Conservation (phyloP, 2,329 filamentous ascomycete genomes). For the Alternaria arborescens region DNA sequence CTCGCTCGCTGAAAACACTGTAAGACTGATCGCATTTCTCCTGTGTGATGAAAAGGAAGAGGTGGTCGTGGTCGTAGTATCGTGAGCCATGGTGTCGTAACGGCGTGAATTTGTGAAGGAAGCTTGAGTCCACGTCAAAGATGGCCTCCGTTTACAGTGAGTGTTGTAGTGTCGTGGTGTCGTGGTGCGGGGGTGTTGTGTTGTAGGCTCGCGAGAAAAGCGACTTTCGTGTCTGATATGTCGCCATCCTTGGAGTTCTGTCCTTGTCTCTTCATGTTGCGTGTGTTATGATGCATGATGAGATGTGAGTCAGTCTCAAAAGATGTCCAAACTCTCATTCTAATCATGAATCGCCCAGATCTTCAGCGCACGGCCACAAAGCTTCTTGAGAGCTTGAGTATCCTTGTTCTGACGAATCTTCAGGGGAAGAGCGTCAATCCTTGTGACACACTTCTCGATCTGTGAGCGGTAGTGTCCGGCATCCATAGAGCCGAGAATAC, state of each 20-base stretch:
- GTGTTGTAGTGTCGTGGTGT: not conserved
- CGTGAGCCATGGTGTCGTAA: not conserved
- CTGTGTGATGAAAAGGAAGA: not conserved
- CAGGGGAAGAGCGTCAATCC: not conserved
- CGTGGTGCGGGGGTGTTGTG: not conserved
- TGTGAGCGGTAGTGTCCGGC: not conserved
- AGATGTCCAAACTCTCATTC: not conserved
- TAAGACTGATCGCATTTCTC: not conserved
- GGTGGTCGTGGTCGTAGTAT: not conserved
- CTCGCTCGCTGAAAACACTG: not conserved
- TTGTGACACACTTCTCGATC: conserved; percentile 8
- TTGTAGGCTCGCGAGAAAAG: not conserved
- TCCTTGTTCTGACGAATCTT: not conserved
- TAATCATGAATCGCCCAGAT: conserved; percentile 8
- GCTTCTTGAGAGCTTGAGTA: conserved; percentile 3
- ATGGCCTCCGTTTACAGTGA: too few relatives aligned
- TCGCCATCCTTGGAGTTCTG: not conserved
- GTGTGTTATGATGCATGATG: not conserved
- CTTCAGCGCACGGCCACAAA: conserved; percentile 9
- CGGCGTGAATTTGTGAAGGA: not conserved
- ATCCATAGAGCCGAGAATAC: conserved; percentile 5
- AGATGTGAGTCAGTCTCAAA: not conserved
- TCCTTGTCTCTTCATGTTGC: not conserved
- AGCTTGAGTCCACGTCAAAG: not conserved
- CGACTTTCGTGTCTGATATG: not conserved